Evolutionary conservation across 371 early-diverging fungal species (phyloP).

Genomic region (Syncephalastrum contaminatum): DNA sequence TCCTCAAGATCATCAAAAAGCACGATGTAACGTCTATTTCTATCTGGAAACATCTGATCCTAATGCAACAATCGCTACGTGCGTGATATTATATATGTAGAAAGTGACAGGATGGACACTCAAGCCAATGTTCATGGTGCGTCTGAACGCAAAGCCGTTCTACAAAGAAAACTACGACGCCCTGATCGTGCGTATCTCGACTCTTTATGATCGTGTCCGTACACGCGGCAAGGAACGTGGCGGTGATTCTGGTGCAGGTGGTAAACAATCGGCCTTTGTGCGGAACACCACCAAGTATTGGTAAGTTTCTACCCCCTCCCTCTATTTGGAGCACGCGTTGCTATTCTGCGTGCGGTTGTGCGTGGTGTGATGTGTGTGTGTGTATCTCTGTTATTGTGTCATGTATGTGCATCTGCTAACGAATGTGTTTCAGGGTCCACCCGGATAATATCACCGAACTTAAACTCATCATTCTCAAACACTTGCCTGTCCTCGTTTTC

Average conservation of each 20-base stretch:
- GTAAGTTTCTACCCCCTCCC: slow-evolving; percentile 18
- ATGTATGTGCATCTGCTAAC: background rate
- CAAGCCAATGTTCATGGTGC: slow-evolving; percentile 86
- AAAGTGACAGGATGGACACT: slow-evolving; percentile 89
- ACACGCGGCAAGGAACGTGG: slow-evolving; percentile 75
- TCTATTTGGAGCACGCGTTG: no score
- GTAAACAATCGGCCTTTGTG: slow-evolving; percentile 70
- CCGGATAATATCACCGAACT: slow-evolving; percentile 98
- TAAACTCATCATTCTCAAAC: slow-evolving; percentile 90
- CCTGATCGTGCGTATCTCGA: slow-evolving; percentile 86
- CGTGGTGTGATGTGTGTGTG: background rate
- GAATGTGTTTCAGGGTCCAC: slow-evolving; percentile 75
- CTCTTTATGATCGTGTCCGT: slow-evolving; percentile 88
- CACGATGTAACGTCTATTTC: slow-evolving; percentile 78
- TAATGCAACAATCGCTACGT: no score
- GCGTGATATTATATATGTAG: slow-evolving; percentile 12
- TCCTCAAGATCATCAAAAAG: slow-evolving; percentile 97
- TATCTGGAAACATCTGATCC: no score
- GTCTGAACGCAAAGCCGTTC: slow-evolving; percentile 86
- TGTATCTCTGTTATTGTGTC: background rate
- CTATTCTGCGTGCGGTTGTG: no score
- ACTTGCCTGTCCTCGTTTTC: slow-evolving; percentile 97
- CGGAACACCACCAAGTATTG: slow-evolving; percentile 97
- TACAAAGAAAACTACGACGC: slow-evolving; percentile 91
- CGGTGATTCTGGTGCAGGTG: slow-evolving; percentile 53